Evolutionary conservation across 176 grass and related monocot genomes (phyloP).

Genomic region (Oryza officinalis): DNA sequence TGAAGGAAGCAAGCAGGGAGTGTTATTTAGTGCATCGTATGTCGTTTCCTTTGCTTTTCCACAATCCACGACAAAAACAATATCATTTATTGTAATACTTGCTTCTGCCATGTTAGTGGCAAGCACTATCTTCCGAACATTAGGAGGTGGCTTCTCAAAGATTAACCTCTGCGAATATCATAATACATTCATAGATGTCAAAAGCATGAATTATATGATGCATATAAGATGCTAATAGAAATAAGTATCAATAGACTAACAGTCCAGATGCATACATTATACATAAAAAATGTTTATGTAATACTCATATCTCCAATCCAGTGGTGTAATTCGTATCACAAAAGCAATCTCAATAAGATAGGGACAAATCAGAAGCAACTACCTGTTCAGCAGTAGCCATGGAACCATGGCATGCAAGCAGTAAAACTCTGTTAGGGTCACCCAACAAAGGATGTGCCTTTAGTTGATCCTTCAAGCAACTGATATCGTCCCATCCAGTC

Average conservation of each 20-base stretch:
- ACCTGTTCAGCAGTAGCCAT: conserved; percentile 99
- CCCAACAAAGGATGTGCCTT: conserved; percentile 90
- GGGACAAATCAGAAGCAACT: conserved; percentile 16
- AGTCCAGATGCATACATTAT: not conserved
- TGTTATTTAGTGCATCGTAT: conserved; percentile 98
- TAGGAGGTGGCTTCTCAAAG: conserved; percentile 84
- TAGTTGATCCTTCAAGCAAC: conserved; percentile 89
- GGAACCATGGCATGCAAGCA: conserved; percentile 95
- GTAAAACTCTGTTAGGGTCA: conserved; percentile 85
- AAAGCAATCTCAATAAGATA: conserved; percentile 14
- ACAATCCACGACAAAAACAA: conserved; percentile 95
- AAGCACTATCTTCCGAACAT: conserved; percentile 91
- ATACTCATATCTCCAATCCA: not conserved
- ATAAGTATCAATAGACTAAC: conserved; percentile 1
- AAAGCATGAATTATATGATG: not conserved
- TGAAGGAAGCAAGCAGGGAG: conserved; percentile 93
- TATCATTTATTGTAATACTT: conserved; percentile 99
- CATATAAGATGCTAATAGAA: not conserved
- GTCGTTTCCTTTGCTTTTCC: conserved; percentile 98
- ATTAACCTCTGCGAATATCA: conserved; percentile 69
- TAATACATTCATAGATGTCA: conserved; percentile 24
- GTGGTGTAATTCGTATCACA: not conserved
- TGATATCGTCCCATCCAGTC: conserved; percentile 99
- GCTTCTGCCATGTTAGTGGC: conserved; percentile 99
- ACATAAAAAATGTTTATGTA: conserved; percentile 15